These are phyloP conservation scores for Panaeolus cyanescens DNA, from an alignment of 768 basidiomycete species.

Conservation along the genomic window DNA sequence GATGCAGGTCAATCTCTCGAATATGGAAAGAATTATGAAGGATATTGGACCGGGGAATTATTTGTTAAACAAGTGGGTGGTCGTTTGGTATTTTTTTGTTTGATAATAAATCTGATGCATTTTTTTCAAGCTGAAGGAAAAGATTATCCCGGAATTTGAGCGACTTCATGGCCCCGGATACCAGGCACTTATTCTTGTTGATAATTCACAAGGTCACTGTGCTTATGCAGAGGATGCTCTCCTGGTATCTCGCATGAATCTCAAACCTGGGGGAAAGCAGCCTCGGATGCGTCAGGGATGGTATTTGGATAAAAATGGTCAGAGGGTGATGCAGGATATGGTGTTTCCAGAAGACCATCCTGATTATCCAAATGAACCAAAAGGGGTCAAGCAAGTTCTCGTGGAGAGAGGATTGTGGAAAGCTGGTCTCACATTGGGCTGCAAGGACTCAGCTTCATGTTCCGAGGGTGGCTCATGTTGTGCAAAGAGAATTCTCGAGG, in stretches of 20 bases:
- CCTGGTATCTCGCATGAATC: constrained; percentile 33
- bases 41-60: constrained; percentile 24
- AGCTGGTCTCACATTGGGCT: constrained; percentile 13
- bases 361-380: constrained; percentile 23
- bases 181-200: constrained; percentile 38
- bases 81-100: constrained; percentile 14
- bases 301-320: constrained; percentile 24
- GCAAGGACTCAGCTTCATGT: constrained; percentile 15
- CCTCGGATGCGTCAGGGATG: constrained; percentile 31
- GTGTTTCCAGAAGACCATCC: constrained; percentile 34
- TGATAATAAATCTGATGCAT: background rate
- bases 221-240: constrained; percentile 40
- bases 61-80: constrained; percentile 22
- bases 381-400: constrained; percentile 22
- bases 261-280: constrained; percentile 40
- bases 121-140: constrained; percentile 21
- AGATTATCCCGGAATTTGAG: constrained; percentile 32
- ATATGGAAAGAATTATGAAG: constrained; percentile 46
- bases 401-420: constrained; percentile 15
- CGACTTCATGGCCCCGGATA: constrained; percentile 29
- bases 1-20: constrained; percentile 35
- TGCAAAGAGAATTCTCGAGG: constrained; percentile 17
- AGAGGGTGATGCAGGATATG: constrained; percentile 32
- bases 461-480: constrained; percentile 14
- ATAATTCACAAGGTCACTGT: constrained; percentile 44